Conservation (phyloP, 148 eudicot species). For the Suaeda aralocaspica region DNA sequence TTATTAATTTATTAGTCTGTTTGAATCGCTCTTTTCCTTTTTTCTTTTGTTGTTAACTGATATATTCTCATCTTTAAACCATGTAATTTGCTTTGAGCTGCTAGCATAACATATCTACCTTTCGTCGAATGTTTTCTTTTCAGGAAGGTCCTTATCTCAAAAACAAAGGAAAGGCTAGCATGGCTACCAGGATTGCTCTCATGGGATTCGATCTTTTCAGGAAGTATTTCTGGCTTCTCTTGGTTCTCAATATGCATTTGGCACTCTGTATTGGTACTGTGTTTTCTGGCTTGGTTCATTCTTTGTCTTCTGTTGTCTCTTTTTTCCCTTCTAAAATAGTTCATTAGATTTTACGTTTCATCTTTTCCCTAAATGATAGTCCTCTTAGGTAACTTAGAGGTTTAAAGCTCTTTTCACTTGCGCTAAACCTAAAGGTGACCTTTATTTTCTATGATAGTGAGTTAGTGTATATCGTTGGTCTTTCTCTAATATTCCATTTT, state of each 20-base stretch:
- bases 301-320: conserved; percentile 93
- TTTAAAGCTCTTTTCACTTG: too few relatives aligned
- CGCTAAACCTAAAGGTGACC: too few relatives aligned
- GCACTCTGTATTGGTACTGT: conserved; percentile 84
- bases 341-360: too few relatives aligned
- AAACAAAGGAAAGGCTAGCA: conserved; percentile 85
- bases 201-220: too few relatives aligned
- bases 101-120: conserved; percentile 5
- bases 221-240: conserved; percentile 97
- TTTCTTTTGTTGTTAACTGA: too few relatives aligned
- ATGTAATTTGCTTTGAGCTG: conserved; percentile 3
- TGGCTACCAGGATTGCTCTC: conserved; percentile 79
- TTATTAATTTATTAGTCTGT: not conserved
- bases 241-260: conserved; percentile 71
- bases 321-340: too few relatives aligned
- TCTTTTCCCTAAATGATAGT: too few relatives aligned
- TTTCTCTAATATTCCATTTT: too few relatives aligned
- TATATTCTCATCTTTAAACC: not conserved
- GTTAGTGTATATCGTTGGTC: too few relatives aligned
- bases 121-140: conserved; percentile 15
- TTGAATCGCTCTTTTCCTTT: not conserved
- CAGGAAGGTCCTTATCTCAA: conserved; percentile 89
- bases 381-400: too few relatives aligned
- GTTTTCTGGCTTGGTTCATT: conserved; percentile 88
- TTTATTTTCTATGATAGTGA: too few relatives aligned